These are phyloP conservation scores for Lathyrus aphaca DNA, from an alignment of 306 rosid genomes.

Conservation along the genomic window DNA sequence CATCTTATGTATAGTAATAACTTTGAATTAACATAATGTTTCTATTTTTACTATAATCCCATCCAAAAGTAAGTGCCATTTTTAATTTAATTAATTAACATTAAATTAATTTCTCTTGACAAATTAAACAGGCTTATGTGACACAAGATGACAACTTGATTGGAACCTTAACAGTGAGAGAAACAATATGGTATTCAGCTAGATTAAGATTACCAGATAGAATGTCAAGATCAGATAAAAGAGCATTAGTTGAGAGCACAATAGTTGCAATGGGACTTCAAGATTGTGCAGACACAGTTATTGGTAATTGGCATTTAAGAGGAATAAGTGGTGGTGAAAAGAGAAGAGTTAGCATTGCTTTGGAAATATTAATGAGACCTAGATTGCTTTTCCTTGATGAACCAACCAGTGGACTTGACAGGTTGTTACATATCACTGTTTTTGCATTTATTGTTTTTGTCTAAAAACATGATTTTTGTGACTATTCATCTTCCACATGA, in stretches of 20 bases:
- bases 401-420: conserved; percentile 97
- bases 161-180: conserved; percentile 87
- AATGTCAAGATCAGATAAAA: conserved; percentile 74
- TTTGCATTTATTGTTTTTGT: conserved; percentile 40
- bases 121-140: conserved; percentile 88
- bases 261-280: conserved; percentile 93
- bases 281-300: conserved; percentile 92
- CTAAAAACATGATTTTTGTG: neutral
- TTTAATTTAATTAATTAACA: neutral
- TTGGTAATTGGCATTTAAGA: conserved; percentile 95
- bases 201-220: conserved; percentile 73
- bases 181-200: conserved; percentile 89
- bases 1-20: neutral
- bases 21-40: neutral
- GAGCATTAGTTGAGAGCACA: conserved; percentile 81
- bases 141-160: conserved; percentile 97
- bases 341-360: conserved; percentile 93
- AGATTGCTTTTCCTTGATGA: conserved; percentile 93
- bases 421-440: conserved; percentile 52
- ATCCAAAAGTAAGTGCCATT: neutral
- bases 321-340: conserved; percentile 98
- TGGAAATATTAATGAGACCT: conserved; percentile 92
- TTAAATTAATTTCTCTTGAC: neutral
- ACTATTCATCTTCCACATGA: neutral
- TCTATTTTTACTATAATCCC: neutral